phyloP scores from a whole-genome alignment of 768 basidiomycete species.

The Imleria badia region DNA sequence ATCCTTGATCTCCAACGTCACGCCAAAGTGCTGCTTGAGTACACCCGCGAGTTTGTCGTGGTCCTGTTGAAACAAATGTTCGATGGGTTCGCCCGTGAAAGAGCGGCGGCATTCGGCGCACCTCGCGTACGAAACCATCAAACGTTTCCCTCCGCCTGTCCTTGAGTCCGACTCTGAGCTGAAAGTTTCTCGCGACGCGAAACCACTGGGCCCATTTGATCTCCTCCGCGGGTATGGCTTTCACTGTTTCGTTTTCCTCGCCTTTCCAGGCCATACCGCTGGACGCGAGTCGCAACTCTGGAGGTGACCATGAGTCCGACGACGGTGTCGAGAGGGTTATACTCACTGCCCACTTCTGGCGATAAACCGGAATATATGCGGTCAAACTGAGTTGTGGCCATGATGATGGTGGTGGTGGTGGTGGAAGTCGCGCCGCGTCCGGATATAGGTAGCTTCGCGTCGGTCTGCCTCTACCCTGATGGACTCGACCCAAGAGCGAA shows the following conservation, averaged over 20 bases:
- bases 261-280: conserved; percentile 97
- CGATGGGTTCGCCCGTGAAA: neutral
- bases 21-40: conserved; percentile 83
- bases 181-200: conserved; percentile 89
- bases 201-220: conserved; percentile 92
- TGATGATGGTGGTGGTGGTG: conserved; percentile 18
- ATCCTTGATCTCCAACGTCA: conserved; percentile 85
- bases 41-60: conserved; percentile 80
- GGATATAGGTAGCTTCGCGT: too few relatives aligned
- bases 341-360: conserved; percentile 81
- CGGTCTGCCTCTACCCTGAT: conserved; percentile 5
- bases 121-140: conserved; percentile 92
- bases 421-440: conserved; percentile 30
- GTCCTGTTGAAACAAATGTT: conserved; percentile 51
- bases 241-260: conserved; percentile 60
- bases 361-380: conserved; percentile 75
- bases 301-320: neutral
- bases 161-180: conserved; percentile 81
- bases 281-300: conserved; percentile 84
- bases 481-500: conserved; percentile 60
- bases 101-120: conserved; percentile 29
- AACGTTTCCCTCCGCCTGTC: conserved; percentile 80
- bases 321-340: neutral
- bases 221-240: conserved; percentile 63
- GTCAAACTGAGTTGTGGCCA: conserved; percentile 83